Percentiles rank a stretch among this genome's conserved stretches.
phyloP scores from a whole-genome alignment of 2,329 filamentous ascomycete genomes.

The Onygenales sp. region DNA sequence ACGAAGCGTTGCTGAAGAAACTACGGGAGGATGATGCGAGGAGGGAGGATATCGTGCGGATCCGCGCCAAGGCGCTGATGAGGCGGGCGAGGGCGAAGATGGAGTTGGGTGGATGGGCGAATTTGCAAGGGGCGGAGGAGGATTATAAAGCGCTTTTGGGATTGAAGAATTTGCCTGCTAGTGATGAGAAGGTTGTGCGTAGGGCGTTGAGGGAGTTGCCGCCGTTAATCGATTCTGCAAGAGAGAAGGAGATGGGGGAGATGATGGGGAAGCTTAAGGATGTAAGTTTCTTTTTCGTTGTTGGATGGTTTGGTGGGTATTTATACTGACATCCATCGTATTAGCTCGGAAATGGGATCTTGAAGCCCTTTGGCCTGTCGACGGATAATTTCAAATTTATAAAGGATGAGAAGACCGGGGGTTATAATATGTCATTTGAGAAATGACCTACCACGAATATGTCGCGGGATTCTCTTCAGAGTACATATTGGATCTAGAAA shows the following conservation, averaged over 20 bases:
- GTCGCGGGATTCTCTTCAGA: no score
- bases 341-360: slow-evolving; percentile 74
- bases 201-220: slow-evolving; percentile 59
- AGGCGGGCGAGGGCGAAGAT: slow-evolving; percentile 65
- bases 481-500: no score
- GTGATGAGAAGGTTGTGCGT: slow-evolving; percentile 60
- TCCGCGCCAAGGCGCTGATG: slow-evolving; percentile 74
- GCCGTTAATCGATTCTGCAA: slow-evolving; percentile 61
- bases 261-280: slow-evolving; percentile 97
- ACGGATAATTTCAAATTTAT: slow-evolving; percentile 93
- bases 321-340: slow-evolving; percentile 9
- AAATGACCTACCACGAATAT: slow-evolving; percentile 1
- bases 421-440: slow-evolving; percentile 86
- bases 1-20: slow-evolving; percentile 34
- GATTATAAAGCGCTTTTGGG: slow-evolving; percentile 67
- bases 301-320: not conserved
- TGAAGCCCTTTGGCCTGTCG: slow-evolving; percentile 87
- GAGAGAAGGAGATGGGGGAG: slow-evolving; percentile 81
- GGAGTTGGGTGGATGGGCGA: slow-evolving; percentile 67
- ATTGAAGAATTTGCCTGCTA: slow-evolving; percentile 48
- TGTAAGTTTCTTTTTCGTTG: slow-evolving; percentile 34
- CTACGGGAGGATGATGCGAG: slow-evolving; percentile 38
- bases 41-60: slow-evolving; percentile 59
- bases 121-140: slow-evolving; percentile 64
- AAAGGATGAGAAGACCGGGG: slow-evolving; percentile 79